phyloP scores from a whole-genome alignment of 306 rosid species.

The Argentina anserina region DNA sequence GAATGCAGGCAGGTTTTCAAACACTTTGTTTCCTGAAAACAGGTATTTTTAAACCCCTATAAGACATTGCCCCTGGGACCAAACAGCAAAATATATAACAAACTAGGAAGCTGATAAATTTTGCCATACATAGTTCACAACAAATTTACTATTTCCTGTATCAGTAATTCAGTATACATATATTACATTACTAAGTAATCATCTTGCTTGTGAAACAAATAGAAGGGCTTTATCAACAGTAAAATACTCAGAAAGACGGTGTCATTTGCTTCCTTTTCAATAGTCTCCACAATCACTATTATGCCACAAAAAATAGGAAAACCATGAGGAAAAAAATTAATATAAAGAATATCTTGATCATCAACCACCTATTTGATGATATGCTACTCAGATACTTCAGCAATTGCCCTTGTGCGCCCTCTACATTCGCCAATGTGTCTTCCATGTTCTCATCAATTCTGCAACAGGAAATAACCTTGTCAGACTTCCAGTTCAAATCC shows the following conservation, averaged over 20 bases:
- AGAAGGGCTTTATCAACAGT: constrained; percentile 28
- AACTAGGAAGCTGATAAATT: background rate
- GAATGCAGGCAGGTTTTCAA: background rate
- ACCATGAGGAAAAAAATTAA: constrained; percentile 89
- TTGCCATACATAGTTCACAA: constrained; percentile 25
- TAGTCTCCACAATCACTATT: constrained; percentile 40
- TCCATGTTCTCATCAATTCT: constrained; percentile 99
- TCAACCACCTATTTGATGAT: constrained; percentile 98
- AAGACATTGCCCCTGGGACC: background rate
- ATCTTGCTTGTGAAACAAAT: constrained; percentile 20
- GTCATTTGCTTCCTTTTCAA: constrained; percentile 32
- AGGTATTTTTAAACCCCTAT: background rate
- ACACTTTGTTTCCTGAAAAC: background rate
- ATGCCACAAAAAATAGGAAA: constrained; percentile 99
- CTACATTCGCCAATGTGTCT: constrained; percentile 83
- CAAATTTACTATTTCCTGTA: constrained; percentile 34
- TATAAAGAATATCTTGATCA: constrained; percentile 99
- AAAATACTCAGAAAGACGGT: constrained; percentile 15
- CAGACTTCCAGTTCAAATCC: background rate
- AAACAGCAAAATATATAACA: background rate
- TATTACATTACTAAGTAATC: constrained; percentile 33
- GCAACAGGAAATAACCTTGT: constrained; percentile 25
- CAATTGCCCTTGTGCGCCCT: constrained; percentile 91
- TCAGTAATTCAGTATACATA: constrained; percentile 37
- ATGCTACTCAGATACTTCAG: constrained; percentile 92